These are phyloP conservation scores for Leucosporidium scottii DNA, from an alignment of 768 basidiomycete genomes.

Conservation along the genomic window DNA sequence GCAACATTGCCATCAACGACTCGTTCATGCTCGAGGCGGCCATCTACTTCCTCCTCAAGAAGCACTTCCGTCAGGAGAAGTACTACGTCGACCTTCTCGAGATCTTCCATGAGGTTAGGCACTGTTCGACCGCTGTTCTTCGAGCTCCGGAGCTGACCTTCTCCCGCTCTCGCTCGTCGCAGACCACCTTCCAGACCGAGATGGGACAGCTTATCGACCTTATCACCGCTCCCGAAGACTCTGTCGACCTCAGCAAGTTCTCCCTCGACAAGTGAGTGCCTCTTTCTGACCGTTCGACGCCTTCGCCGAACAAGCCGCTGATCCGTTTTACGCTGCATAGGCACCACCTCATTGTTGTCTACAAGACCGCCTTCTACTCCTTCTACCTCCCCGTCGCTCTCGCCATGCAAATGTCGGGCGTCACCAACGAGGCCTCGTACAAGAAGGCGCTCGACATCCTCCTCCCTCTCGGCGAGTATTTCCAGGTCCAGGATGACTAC, in stretches of 20 bases:
- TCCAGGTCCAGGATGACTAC: conserved; percentile 97
- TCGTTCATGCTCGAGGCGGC: conserved; percentile 91
- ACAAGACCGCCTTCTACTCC: conserved; percentile 96
- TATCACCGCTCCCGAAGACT: conserved; percentile 86
- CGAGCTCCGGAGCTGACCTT: neutral
- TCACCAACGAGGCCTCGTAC: conserved; percentile 55
- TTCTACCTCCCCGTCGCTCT: conserved; percentile 98
- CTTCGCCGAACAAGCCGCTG: neutral
- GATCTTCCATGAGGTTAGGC: conserved; percentile 69
- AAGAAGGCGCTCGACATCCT: conserved; percentile 70
- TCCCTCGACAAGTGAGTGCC: conserved; percentile 65
- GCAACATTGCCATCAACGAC: conserved; percentile 89
- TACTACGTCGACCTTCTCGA: conserved; percentile 89
- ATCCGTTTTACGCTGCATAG: conserved; percentile 43
- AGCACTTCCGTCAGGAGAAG: conserved; percentile 67
- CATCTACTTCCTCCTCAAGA: conserved; percentile 83
- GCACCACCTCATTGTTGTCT: conserved; percentile 84
- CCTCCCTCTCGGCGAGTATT: conserved; percentile 90
- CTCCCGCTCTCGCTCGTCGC: neutral
- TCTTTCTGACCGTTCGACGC: neutral
- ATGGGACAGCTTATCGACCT: conserved; percentile 93
- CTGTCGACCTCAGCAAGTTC: conserved; percentile 79
- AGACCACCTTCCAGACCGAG: conserved; percentile 79
- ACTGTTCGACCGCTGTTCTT: neutral
- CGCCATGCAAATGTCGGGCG: conserved; percentile 65